Base-by-base conservation (phyloP, 768 basidiomycete species). In the Russula abietina region DNA sequence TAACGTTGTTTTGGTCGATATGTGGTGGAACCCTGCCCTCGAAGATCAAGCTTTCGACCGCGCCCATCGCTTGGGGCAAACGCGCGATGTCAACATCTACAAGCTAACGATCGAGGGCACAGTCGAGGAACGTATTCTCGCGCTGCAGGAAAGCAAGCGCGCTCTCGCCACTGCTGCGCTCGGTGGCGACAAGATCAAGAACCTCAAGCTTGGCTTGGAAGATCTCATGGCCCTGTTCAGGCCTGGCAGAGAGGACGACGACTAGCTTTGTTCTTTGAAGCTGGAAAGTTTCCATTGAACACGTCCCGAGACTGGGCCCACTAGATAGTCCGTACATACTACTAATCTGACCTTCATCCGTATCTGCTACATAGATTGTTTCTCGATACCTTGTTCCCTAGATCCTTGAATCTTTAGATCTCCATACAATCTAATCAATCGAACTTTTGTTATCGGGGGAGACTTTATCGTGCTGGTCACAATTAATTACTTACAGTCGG, bases 21-120 rank as follows among this genome's bases (percentile, higher is more conserved):
- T 94, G 63, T 98, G 95, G 94, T 98, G 95, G 93, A 89, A 93
- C 72, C 91, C 91, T 11, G 91, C 89, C 0, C 78, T 91, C 4
- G 90, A 91, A 82, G 93, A 96, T 65, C 95, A 98, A 76, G 94
- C 94, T 0, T 96, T 94, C 69, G 94, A 94, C 71, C 86, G 93
- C 55, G 86, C 89, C 7, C 93, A 95, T 78, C 87, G 91, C 58
- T 85, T 91, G 61, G 94, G 96, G 9, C 95, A 98, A 75, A 88
- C 79, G 53, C 83, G 87, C 30, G 83, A 88, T 64, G 95, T 97
- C 45, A 84, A 88, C 70, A 95, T 93, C 65, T 91, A 85, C 78
- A 93, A 93, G 75, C 82, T 98, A 33, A 92, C 88, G 68, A 87
- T 98, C 59, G 85, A 88, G 46, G 79, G 84, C 30, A 93, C 92